A percentile compares a stretch with the other conserved stretches of the same genome.
phyloP scores from a whole-genome alignment of 352 stramenopile species.

The Globisporangium sylvaticum region DNA sequence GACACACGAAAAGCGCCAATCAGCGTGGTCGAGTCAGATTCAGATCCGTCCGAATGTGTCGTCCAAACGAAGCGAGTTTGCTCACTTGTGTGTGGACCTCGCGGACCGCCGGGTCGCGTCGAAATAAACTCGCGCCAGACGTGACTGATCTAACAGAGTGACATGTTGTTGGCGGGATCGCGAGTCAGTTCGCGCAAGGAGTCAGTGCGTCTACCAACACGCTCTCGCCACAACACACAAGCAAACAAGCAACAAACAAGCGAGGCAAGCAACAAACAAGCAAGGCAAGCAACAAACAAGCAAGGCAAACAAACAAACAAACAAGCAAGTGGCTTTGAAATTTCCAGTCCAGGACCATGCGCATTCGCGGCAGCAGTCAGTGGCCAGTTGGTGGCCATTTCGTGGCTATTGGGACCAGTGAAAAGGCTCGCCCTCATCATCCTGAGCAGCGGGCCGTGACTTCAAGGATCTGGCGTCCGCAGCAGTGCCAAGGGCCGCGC shows the following conservation, averaged over 20 bases:
- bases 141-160: background rate
- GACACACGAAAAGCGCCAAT: too few relatives aligned
- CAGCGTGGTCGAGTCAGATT: too few relatives aligned
- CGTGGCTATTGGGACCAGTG: background rate
- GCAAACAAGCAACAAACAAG: background rate
- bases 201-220: background rate
- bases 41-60: too few relatives aligned
- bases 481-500: background rate
- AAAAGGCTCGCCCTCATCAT: background rate
- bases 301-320: background rate
- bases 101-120: background rate
- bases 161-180: background rate
- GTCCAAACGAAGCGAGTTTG: too few relatives aligned
- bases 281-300: too few relatives aligned
- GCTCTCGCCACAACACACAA: background rate
- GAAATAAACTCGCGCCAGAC: background rate
- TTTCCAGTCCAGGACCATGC: background rate
- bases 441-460: background rate
- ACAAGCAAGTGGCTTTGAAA: background rate
- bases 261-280: too few relatives aligned
- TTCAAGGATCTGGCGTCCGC: background rate
- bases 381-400: background rate
- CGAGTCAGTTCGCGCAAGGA: background rate
- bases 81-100: background rate
- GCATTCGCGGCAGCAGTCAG: background rate